A percentile compares a stretch with the other conserved stretches of the same genome.
Evolutionary conservation across 139 green algal genomes (phyloP).

Genomic region (Edaphochlamys debaryana): DNA sequence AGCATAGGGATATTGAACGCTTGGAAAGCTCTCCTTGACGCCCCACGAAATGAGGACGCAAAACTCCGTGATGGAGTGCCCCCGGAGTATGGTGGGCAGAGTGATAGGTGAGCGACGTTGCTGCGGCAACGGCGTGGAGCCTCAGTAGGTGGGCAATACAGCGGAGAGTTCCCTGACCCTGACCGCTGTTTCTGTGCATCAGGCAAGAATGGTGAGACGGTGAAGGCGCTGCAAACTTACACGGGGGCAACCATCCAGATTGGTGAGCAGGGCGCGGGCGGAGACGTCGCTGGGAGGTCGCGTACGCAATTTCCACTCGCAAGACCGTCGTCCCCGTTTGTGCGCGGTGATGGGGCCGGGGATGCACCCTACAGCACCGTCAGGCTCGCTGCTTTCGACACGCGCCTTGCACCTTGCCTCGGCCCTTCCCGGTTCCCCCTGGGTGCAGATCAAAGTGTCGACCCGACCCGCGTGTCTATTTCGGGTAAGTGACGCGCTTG

Average conservation of each 20-base stretch:
- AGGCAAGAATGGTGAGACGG: conserved; percentile 91
- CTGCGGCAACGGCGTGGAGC: not conserved
- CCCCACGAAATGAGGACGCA: conserved; percentile 29
- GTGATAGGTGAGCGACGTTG: conserved; percentile 68
- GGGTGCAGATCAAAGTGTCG: conserved; percentile 29
- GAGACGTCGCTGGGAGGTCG: too few relatives aligned
- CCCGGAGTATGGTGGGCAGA: conserved; percentile 87
- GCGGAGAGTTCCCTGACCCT: not conserved
- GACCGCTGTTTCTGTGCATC: not conserved
- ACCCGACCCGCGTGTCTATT: conserved; percentile 38
- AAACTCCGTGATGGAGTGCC: conserved; percentile 67
- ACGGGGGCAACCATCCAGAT: conserved; percentile 81
- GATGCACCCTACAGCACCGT: too few relatives aligned
- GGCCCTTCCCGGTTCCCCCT: too few relatives aligned
- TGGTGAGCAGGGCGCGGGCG: too few relatives aligned
- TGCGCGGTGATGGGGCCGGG: too few relatives aligned
- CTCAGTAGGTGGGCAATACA: conserved; percentile 4
- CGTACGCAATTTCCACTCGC: too few relatives aligned
- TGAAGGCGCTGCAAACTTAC: conserved; percentile 88
- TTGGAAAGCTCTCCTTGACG: too few relatives aligned
- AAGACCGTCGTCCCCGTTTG: too few relatives aligned
- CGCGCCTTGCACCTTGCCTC: too few relatives aligned
- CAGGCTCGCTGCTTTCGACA: too few relatives aligned
- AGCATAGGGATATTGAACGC: too few relatives aligned
- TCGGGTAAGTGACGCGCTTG: conserved; percentile 12